Evolutionary conservation across 208 protist species (phyloP).

Genomic region (Naegleria lovaniensis): DNA sequence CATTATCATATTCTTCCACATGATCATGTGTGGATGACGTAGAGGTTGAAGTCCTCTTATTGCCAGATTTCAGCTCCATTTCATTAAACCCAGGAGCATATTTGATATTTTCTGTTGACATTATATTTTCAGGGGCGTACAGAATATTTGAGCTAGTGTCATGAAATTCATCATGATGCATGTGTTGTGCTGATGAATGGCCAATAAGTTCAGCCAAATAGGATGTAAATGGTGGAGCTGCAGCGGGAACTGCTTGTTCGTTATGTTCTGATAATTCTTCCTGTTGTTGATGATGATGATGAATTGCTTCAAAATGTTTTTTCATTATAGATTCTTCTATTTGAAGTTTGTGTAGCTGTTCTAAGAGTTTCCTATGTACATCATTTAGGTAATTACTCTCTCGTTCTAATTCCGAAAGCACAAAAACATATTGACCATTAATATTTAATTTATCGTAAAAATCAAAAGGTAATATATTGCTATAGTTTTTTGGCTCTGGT

Average conservation of each 20-base stretch:
- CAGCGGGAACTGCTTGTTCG: background rate
- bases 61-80: background rate
- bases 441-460: background rate
- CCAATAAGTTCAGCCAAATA: too few species aligned
- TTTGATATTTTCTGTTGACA: background rate
- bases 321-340: background rate
- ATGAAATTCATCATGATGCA: background rate
- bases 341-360: background rate
- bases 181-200: too few species aligned
- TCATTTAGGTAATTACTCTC: background rate
- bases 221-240: too few species aligned
- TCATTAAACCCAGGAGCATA: background rate
- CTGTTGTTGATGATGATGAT: background rate
- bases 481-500: background rate
- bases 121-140: background rate
- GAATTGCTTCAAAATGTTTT: background rate
- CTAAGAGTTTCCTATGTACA: background rate
- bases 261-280: background rate
- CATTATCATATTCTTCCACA: too few species aligned
- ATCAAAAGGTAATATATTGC: background rate
- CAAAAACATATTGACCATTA: background rate
- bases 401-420: background rate
- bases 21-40: background rate
- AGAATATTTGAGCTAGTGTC: background rate
- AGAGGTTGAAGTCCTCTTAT: background rate